A percentile compares a stretch with the other conserved stretches of the same genome.
phyloP scores from a whole-genome alignment of 176 grass and related monocot species.

The Ensete glaucum region DNA sequence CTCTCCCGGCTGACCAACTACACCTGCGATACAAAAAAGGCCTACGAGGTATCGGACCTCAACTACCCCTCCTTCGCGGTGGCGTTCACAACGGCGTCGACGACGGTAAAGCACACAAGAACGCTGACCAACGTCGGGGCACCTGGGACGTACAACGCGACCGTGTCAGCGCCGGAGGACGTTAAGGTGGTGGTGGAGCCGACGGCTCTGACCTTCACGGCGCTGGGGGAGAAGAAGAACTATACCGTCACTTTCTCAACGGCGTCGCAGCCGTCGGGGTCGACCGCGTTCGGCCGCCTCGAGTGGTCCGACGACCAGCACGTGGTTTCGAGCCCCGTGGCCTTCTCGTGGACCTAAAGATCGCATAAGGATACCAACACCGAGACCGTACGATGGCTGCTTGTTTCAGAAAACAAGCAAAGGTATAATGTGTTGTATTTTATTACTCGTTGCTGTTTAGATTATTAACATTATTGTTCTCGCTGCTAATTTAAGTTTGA shows the following conservation, averaged over 20 bases:
- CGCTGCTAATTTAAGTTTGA: background rate
- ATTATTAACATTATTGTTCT: background rate
- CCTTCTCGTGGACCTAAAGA: conserved; percentile 46
- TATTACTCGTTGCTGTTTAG: background rate
- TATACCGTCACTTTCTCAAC: conserved; percentile 71
- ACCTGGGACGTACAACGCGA: conserved; percentile 61
- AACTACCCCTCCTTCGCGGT: conserved; percentile 96
- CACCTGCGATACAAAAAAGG: conserved; percentile 35
- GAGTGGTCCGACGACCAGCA: conserved; percentile 73
- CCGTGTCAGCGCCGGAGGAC: conserved; percentile 22
- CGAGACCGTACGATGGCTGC: background rate
- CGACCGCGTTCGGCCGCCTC: conserved; percentile 52
- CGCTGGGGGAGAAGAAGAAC: conserved; percentile 63
- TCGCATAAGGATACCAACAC: background rate
- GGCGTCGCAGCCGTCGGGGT: conserved; percentile 36
- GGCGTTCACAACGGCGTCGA: conserved; percentile 10
- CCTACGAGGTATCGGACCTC: conserved; percentile 44
- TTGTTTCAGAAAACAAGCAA: background rate
- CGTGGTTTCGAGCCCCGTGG: conserved; percentile 80
- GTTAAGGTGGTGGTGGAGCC: conserved; percentile 59
- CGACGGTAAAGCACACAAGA: conserved; percentile 56
- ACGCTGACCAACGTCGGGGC: conserved; percentile 71
- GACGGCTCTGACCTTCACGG: conserved; percentile 45
- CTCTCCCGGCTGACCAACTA: conserved; percentile 49
- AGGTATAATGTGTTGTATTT: background rate